Conservation (phyloP, 371 early-diverging fungal genomes). For the Zychaea mexicana region DNA sequence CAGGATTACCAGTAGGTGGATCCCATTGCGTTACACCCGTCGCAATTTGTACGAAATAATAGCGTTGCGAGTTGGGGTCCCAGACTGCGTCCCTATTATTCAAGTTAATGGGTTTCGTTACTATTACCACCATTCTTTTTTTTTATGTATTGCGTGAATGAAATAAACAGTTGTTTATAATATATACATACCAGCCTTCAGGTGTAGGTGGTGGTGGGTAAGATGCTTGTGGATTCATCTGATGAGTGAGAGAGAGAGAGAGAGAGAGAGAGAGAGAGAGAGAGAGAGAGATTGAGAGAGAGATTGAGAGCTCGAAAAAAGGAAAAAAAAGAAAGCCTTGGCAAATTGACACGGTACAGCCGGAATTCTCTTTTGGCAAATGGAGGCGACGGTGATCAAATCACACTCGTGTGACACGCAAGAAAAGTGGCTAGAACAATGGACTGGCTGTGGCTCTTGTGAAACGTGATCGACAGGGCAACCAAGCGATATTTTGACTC, state of each 20-base stretch:
- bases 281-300: too few species aligned
- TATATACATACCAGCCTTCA: background rate
- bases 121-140: too few species aligned
- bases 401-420: too few species aligned
- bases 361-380: too few species aligned
- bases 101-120: too few species aligned
- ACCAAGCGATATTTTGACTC: too few species aligned
- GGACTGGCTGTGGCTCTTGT: background rate
- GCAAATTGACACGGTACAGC: background rate
- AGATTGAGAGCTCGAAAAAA: too few species aligned
- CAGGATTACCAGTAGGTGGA: constrained; percentile 17
- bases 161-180: background rate
- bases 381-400: too few species aligned
- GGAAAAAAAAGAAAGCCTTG: background rate
- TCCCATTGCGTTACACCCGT: constrained; percentile 50
- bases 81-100: constrained; percentile 40
- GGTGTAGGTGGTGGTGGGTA: background rate
- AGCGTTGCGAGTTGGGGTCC: constrained; percentile 39
- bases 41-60: constrained; percentile 36
- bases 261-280: background rate
- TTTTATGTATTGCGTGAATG: background rate
- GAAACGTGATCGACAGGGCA: too few species aligned
- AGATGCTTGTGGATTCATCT: background rate
- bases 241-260: background rate
- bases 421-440: too few species aligned